Evolutionary conservation across 768 basidiomycete species (phyloP).

Genomic region (Royoungia palumana): DNA sequence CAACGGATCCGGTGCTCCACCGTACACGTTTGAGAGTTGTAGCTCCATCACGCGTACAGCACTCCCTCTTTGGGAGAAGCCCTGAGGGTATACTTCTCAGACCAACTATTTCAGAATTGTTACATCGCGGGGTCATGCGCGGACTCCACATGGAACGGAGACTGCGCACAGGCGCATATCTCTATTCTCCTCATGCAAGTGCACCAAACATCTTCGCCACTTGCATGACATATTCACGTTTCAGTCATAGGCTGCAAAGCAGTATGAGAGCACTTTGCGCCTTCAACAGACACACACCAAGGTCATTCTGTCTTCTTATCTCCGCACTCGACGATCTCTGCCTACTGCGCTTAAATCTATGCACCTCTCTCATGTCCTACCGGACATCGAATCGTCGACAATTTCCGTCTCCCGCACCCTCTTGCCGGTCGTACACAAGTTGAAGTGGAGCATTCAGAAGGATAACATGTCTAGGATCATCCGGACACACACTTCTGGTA

Average conservation of each 20-base stretch:
- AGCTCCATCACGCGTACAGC: slow-evolving; percentile 63
- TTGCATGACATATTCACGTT: slow-evolving; percentile 6
- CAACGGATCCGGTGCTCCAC: slow-evolving; percentile 63
- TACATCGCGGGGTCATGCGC: slow-evolving; percentile 67
- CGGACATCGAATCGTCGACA: slow-evolving; percentile 61
- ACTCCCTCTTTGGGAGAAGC: slow-evolving; percentile 59
- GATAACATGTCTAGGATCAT: slow-evolving; percentile 60
- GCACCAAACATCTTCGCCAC: background rate
- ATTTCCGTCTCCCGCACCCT: slow-evolving; percentile 55
- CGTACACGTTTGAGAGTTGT: slow-evolving; percentile 56
- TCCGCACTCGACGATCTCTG: slow-evolving; percentile 44
- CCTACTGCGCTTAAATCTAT: slow-evolving; percentile 43
- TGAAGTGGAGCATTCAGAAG: slow-evolving; percentile 69
- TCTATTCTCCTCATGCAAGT: slow-evolving; percentile 57
- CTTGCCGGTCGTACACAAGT: slow-evolving; percentile 57
- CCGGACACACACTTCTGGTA: slow-evolving; percentile 38
- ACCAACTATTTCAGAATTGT: slow-evolving; percentile 63
- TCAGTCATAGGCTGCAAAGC: slow-evolving; percentile 53
- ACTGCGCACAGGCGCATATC: slow-evolving; percentile 64
- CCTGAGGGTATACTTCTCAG: slow-evolving; percentile 54
- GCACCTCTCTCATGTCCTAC: slow-evolving; percentile 51
- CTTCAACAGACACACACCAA: slow-evolving; percentile 55
- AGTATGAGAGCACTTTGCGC: slow-evolving; percentile 58
- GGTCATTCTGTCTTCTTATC: slow-evolving; percentile 49
- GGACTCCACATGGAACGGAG: slow-evolving; percentile 63